Percentiles rank a stretch among this genome's conserved stretches.
Evolutionary conservation across 352 stramenopile species (phyloP).

Genomic region (Globisporangium nunn): DNA sequence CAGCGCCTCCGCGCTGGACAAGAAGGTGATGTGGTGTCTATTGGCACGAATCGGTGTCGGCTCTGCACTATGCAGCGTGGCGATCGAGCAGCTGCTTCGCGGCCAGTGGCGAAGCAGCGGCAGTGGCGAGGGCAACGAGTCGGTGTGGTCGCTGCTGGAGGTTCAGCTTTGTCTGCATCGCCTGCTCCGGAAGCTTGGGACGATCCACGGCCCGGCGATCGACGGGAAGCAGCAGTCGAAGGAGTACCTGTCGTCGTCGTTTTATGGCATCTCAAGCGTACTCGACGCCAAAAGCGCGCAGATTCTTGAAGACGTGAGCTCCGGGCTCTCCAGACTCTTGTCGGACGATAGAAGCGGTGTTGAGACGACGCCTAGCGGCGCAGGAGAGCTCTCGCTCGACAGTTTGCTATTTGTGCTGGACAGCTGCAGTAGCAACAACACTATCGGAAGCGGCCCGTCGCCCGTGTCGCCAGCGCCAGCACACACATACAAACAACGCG

Average conservation of each 20-base stretch:
- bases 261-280: slow-evolving; percentile 28
- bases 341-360: no score
- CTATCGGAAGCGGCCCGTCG: neutral
- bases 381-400: slow-evolving; percentile 28
- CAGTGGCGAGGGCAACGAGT: slow-evolving; percentile 6
- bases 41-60: slow-evolving; percentile 38
- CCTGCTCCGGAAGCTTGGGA: slow-evolving; percentile 30
- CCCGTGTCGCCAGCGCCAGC: neutral
- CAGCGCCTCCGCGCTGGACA: neutral
- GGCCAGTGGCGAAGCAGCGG: neutral
- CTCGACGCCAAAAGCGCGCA: slow-evolving; percentile 16
- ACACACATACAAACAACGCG: slow-evolving; percentile 1
- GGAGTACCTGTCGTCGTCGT: slow-evolving; percentile 21
- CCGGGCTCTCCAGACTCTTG: neutral
- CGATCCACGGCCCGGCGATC: slow-evolving; percentile 14
- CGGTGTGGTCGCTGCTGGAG: slow-evolving; percentile 47
- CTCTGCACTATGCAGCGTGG: slow-evolving; percentile 41
- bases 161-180: slow-evolving; percentile 47
- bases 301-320: slow-evolving; percentile 7
- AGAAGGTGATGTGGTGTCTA: slow-evolving; percentile 30
- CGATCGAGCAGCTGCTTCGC: slow-evolving; percentile 26
- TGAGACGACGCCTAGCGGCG: neutral
- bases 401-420: slow-evolving; percentile 31
- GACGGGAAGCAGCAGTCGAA: slow-evolving; percentile 26
- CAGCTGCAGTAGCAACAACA: slow-evolving; percentile 20